Evolutionary conservation across 805 yeast genomes (phyloP).

Genomic region (Ogataea polymorpha): DNA sequence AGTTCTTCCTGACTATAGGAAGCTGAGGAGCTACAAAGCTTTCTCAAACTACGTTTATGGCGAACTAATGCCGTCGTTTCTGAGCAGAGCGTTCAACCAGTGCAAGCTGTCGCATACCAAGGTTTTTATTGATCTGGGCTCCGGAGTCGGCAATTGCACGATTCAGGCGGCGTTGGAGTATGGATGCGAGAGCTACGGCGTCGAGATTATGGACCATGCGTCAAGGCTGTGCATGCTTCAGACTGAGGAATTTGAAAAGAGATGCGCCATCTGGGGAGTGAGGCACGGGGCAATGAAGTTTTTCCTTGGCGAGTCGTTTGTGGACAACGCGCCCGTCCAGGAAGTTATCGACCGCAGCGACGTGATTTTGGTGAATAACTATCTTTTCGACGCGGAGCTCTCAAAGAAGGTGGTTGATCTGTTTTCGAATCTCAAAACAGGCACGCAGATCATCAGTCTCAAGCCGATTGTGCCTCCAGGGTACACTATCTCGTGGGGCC

Average conservation of each 20-base stretch:
- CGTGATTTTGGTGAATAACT: constrained; percentile 77
- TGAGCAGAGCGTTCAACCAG: constrained; percentile 60
- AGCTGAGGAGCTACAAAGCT: constrained; percentile 70
- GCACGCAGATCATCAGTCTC: constrained; percentile 75
- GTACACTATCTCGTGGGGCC: constrained; percentile 56
- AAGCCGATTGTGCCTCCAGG: constrained; percentile 78
- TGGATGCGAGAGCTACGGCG: constrained; percentile 83
- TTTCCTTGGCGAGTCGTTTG: constrained; percentile 68
- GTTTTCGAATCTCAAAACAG: constrained; percentile 61
- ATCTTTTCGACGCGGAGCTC: constrained; percentile 73
- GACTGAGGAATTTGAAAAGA: constrained; percentile 49
- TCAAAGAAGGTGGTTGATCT: constrained; percentile 64
- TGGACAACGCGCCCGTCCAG: constrained; percentile 56
- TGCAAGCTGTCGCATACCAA: constrained; percentile 52
- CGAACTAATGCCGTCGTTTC: constrained; percentile 76
- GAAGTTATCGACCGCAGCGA: constrained; percentile 57
- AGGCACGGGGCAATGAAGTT: constrained; percentile 53
- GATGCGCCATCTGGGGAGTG: constrained; percentile 65
- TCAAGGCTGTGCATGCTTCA: constrained; percentile 65
- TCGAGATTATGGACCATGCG: constrained; percentile 86
- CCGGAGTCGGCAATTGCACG: constrained; percentile 92
- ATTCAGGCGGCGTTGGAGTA: constrained; percentile 85
- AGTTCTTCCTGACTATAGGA: constrained; percentile 69
- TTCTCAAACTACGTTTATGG: constrained; percentile 92
- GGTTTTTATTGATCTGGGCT: constrained; percentile 83